Conservation (phyloP, 106 monocot genomes). For the Acorus gramineus region DNA sequence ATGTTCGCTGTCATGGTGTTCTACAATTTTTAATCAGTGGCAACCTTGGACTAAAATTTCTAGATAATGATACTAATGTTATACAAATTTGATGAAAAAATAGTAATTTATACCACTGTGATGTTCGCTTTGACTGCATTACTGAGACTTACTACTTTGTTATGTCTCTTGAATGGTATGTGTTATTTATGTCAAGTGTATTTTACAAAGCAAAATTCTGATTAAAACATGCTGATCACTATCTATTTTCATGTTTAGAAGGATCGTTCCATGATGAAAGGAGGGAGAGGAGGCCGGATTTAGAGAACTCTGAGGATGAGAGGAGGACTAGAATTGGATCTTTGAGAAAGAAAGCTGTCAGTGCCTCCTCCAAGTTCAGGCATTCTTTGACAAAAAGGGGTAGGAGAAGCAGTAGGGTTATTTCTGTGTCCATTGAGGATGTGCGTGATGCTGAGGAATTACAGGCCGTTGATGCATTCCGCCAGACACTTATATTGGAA, state of each 20-base stretch:
- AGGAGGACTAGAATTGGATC: constrained; percentile 18
- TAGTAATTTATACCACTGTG: no score
- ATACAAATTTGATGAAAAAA: no score
- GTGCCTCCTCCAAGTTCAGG: constrained; percentile 12
- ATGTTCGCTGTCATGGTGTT: no score
- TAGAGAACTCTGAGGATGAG: constrained; percentile 15
- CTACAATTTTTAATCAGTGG: no score
- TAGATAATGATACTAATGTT: no score
- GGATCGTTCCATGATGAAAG: constrained; percentile 16
- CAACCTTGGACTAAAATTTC: no score
- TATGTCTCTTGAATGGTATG: no score
- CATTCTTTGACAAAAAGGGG: constrained; percentile 16
- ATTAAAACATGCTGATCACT: no score
- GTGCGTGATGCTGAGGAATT: constrained; percentile 13
- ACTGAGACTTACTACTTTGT: no score
- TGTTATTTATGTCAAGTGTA: no score
- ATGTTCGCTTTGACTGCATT: no score
- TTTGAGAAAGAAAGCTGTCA: constrained; percentile 17
- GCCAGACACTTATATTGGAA: constrained; percentile 16
- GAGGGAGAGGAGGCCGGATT: constrained; percentile 15
- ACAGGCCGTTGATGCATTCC: constrained; percentile 21
- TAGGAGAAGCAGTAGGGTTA: constrained; percentile 11
- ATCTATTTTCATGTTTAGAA: constrained; percentile 13
- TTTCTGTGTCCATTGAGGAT: constrained; percentile 16
- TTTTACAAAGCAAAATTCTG: no score